Evolutionary conservation across 2,329 filamentous ascomycete genomes (phyloP).

Genomic region (Botrytis fabae): DNA sequence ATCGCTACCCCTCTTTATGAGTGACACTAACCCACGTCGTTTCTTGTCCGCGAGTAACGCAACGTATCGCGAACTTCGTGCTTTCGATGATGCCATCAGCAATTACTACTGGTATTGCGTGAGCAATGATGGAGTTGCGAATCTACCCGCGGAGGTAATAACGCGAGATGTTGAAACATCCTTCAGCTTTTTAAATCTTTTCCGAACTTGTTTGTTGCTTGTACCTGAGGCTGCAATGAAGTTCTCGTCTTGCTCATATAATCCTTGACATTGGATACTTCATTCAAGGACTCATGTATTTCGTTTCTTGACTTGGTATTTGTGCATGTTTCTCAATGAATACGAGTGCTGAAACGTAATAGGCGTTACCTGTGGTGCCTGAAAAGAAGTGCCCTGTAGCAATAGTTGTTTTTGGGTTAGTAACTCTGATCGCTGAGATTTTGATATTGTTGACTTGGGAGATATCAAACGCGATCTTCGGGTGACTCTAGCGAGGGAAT

Average conservation of each 20-base stretch:
- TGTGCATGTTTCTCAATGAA: background rate
- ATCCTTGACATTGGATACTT: background rate
- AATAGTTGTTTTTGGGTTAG: background rate
- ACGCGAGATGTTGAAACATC: background rate
- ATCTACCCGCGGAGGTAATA: background rate
- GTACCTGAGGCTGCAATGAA: background rate
- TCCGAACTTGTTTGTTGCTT: rapidly evolving
- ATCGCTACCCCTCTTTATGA: background rate
- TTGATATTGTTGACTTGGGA: background rate
- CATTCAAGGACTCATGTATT: background rate
- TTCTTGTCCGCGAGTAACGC: background rate
- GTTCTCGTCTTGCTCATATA: background rate
- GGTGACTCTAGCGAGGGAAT: background rate
- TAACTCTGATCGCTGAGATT: background rate
- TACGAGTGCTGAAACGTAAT: background rate
- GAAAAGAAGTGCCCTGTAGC: no score
- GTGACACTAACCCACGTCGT: background rate
- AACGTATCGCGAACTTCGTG: background rate
- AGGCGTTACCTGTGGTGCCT: background rate
- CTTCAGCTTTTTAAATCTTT: background rate
- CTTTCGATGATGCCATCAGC: background rate
- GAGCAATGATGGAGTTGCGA: background rate
- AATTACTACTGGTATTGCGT: background rate
- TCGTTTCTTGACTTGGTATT: background rate
- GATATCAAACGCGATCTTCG: background rate